phyloP scores from a whole-genome alignment of 2,329 filamentous ascomycete species.

The Colletotrichum coccodes region DNA sequence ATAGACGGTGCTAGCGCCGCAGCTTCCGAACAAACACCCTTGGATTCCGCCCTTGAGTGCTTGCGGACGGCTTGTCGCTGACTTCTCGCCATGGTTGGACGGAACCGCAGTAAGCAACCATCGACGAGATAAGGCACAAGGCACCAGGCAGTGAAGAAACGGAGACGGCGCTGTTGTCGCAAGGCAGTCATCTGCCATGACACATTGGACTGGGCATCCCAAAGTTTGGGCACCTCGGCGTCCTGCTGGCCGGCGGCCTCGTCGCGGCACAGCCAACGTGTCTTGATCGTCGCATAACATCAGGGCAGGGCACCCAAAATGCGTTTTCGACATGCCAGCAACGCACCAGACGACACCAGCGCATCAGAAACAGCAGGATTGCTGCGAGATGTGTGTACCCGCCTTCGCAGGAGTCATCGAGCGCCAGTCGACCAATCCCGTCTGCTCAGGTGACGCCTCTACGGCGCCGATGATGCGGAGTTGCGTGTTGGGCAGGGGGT shows the following conservation, averaged over 20 bases:
- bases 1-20: constrained; percentile 9
- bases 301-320: constrained; percentile 11
- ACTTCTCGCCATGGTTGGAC: constrained; percentile 9
- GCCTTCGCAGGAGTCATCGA: constrained; percentile 29
- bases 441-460: constrained; percentile 27
- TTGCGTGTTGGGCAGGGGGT: constrained; percentile 28
- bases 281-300: constrained; percentile 26
- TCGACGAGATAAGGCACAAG: background rate
- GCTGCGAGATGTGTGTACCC: constrained; percentile 33
- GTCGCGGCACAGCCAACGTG: constrained; percentile 15
- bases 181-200: constrained; percentile 13
- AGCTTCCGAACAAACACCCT: constrained; percentile 10
- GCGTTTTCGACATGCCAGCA: constrained; percentile 6
- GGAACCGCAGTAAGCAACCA: background rate
- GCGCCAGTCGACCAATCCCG: constrained; percentile 27
- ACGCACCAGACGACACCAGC: constrained; percentile 7
- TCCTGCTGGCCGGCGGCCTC: constrained; percentile 1
- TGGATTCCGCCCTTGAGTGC: background rate
- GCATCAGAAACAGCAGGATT: constrained; percentile 31
- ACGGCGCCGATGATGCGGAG: constrained; percentile 32
- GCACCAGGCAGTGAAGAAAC: constrained; percentile 1
- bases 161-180: background rate
- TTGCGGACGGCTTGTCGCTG: constrained; percentile 4
- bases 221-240: background rate
- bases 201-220: background rate